phyloP scores from a whole-genome alignment of 495 filamentous ascomycete genomes.

The Hypomontagnella monticulosa region DNA sequence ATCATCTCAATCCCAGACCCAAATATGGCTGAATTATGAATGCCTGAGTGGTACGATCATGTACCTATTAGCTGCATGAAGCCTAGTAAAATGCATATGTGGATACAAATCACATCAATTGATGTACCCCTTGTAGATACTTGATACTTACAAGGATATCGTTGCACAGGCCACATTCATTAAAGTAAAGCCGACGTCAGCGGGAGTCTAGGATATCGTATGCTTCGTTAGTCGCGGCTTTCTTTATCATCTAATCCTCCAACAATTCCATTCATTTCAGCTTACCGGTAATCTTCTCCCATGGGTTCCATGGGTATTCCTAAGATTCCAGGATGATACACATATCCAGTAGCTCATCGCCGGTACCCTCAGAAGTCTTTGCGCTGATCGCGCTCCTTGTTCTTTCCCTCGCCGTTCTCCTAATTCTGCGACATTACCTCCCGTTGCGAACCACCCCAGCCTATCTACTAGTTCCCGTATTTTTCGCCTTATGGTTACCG shows the following conservation, averaged over 20 bases:
- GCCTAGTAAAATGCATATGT: too few relatives aligned
- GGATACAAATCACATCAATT: too few relatives aligned
- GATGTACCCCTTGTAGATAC: too few relatives aligned
- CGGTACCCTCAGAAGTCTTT: constrained; percentile 76
- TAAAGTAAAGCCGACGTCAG: constrained; percentile 32
- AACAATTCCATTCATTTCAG: constrained; percentile 23
- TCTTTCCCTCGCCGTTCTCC: constrained; percentile 78
- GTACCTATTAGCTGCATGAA: too few relatives aligned
- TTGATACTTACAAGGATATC: neutral
- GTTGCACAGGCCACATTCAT: constrained; percentile 8
- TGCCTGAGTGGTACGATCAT: too few relatives aligned
- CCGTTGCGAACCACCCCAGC: constrained; percentile 90
- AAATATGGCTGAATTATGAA: too few relatives aligned
- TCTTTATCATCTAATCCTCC: constrained; percentile 9
- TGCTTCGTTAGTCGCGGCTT: neutral
- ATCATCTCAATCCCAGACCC: too few relatives aligned
- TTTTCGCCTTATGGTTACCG: constrained; percentile 91
- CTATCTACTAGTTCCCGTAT: constrained; percentile 90
- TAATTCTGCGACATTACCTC: constrained; percentile 87
- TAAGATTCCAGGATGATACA: constrained; percentile 45
- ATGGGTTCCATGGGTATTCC: constrained; percentile 18
- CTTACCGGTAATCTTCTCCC: constrained; percentile 6
- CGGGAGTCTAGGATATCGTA: constrained; percentile 1
- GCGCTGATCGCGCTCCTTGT: constrained; percentile 72
- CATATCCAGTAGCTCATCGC: constrained; percentile 49